phyloP scores from a whole-genome alignment of 73 alveolate species.

The Blepharisma japonicum region DNA sequence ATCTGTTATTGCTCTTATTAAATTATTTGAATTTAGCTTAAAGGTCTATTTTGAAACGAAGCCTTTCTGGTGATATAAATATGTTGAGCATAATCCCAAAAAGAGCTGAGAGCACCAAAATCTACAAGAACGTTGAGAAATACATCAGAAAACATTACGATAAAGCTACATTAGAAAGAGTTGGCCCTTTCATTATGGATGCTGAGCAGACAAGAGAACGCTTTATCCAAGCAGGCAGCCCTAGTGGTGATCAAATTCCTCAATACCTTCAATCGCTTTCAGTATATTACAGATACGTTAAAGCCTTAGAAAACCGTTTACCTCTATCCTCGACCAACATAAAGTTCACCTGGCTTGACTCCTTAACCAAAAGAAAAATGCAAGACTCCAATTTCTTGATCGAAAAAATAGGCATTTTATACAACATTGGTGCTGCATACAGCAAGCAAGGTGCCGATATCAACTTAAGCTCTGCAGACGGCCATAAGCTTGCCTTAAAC shows the following conservation, averaged over 20 bases:
- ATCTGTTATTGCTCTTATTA: no score
- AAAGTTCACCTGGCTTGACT: constrained; percentile 27
- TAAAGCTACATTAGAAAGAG: constrained; percentile 20
- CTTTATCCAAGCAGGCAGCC: background rate
- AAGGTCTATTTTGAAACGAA: no score
- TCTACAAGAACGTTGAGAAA: constrained; percentile 21
- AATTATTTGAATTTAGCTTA: no score
- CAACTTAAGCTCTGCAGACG: constrained; percentile 4
- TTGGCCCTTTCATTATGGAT: constrained; percentile 17
- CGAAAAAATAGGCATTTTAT: constrained; percentile 26
- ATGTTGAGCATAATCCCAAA: constrained; percentile 10
- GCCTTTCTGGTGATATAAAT: background rate
- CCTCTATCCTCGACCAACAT: constrained; percentile 7
- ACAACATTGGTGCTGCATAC: constrained; percentile 30
- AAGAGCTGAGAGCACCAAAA: constrained; percentile 17
- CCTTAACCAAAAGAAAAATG: background rate
- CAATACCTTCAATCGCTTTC: background rate
- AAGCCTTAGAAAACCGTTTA: background rate
- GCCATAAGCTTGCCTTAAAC: constrained; percentile 26
- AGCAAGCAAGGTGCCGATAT: constrained; percentile 24
- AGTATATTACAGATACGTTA: background rate
- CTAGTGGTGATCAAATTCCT: background rate
- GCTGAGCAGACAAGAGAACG: constrained; percentile 4
- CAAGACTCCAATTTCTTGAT: background rate
- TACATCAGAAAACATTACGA: constrained; percentile 21